These are phyloP conservation scores for Chlorella variabilis DNA, from an alignment of 163 green algal genomes.

Conservation along the genomic window DNA sequence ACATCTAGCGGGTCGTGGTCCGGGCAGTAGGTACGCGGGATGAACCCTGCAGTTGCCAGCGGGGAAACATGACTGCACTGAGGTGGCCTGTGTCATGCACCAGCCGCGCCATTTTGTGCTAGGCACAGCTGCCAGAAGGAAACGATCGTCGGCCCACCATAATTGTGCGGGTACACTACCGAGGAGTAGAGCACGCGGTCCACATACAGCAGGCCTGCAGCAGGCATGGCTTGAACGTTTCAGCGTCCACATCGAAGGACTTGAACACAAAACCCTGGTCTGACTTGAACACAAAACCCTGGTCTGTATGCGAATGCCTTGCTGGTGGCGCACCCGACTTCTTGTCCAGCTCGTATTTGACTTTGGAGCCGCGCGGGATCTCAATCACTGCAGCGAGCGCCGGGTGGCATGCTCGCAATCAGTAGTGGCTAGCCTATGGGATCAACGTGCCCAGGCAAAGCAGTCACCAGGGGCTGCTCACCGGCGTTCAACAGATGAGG, in stretches of 20 bases:
- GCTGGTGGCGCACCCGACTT: too few relatives aligned
- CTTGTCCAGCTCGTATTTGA: conserved; percentile 66
- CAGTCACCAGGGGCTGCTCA: neutral
- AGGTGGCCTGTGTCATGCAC: too few relatives aligned
- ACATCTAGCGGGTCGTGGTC: conserved; percentile 96
- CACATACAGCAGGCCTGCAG: conserved; percentile 87
- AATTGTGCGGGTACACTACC: conserved; percentile 97
- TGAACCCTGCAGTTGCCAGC: too few relatives aligned
- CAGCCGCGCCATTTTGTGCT: too few relatives aligned
- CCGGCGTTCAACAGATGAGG: conserved; percentile 48
- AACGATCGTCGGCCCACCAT: too few relatives aligned
- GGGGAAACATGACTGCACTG: too few relatives aligned
- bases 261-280: too few relatives aligned
- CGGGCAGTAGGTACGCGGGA: conserved; percentile 71
- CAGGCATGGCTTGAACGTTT: too few relatives aligned
- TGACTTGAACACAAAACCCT: neutral
- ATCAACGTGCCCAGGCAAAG: neutral
- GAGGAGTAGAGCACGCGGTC: conserved; percentile 95
- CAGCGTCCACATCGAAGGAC: too few relatives aligned
- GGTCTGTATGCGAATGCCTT: too few relatives aligned
- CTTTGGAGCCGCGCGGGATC: conserved; percentile 66
- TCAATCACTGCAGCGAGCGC: conserved; percentile 57
- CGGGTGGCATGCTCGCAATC: neutral
- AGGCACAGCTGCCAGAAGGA: too few relatives aligned
- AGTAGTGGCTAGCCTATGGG: neutral